phyloP scores from a whole-genome alignment of 129 eudicot species.

The Lactuca saligna region DNA sequence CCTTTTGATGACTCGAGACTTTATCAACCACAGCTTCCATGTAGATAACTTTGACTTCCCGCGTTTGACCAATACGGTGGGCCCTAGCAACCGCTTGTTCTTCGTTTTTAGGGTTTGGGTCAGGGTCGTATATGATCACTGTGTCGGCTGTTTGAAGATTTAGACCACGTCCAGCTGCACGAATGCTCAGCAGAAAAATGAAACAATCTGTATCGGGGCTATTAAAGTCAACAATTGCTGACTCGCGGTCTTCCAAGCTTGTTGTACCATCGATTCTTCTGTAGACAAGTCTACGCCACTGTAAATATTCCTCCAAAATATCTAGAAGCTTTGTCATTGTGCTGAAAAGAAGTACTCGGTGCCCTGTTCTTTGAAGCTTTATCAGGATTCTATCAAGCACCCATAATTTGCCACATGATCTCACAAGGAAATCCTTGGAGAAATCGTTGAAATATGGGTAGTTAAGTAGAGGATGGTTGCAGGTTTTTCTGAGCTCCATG shows the following conservation, averaged over 20 bases:
- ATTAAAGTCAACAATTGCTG: conserved; percentile 91
- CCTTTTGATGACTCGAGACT: conserved; percentile 81
- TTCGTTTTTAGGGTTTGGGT: conserved; percentile 94
- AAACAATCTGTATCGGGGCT: conserved; percentile 80
- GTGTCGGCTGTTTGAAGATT: conserved; percentile 98
- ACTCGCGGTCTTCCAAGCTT: conserved; percentile 88
- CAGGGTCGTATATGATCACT: conserved; percentile 92
- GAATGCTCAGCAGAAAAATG: conserved; percentile 86
- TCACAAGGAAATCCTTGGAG: conserved; percentile 86
- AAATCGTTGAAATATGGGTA: conserved; percentile 82
- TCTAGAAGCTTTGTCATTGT: conserved; percentile 96
- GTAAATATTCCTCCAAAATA: conserved; percentile 88
- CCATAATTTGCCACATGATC: conserved; percentile 96
- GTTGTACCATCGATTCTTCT: conserved; percentile 93
- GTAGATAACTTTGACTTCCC: conserved; percentile 94
- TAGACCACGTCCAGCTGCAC: conserved; percentile 95
- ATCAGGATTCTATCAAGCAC: conserved; percentile 76
- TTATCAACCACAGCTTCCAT: conserved; percentile 99
- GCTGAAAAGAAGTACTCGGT: conserved; percentile 86
- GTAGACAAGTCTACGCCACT: conserved; percentile 90
- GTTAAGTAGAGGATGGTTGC: conserved; percentile 93
- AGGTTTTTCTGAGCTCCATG: conserved; percentile 94
- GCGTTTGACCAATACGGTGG: conserved; percentile 93
- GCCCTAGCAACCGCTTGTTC: conserved; percentile 99
- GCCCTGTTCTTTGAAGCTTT: conserved; percentile 95